phyloP scores from a whole-genome alignment of 352 stramenopile species.

The Pythium sukuiense region DNA sequence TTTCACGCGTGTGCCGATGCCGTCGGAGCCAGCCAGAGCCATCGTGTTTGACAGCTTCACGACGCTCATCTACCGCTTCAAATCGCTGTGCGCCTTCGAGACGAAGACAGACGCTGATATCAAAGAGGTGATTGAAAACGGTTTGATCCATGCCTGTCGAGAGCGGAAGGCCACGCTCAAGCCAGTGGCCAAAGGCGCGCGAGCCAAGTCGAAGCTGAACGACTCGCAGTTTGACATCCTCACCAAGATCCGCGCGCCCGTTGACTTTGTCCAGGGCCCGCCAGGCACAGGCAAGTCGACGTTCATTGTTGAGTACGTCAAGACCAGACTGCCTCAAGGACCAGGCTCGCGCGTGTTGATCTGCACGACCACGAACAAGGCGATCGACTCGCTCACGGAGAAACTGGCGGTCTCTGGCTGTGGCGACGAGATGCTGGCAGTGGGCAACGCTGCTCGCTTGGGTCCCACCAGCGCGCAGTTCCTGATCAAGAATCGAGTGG shows the following conservation, averaged over 20 bases:
- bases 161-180: background rate
- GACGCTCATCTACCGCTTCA: constrained; percentile 10
- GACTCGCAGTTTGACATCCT: constrained; percentile 1
- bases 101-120: background rate
- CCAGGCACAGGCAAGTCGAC: constrained; percentile 12
- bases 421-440: background rate
- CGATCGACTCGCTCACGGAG: constrained; percentile 10
- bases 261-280: constrained; percentile 7
- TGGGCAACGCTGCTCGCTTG: constrained; percentile 5
- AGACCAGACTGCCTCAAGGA: background rate
- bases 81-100: background rate
- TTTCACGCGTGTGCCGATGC: background rate
- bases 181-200: background rate
- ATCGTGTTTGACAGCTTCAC: constrained; percentile 3
- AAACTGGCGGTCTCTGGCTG: background rate
- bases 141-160: background rate
- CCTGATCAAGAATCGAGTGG: background rate
- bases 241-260: background rate
- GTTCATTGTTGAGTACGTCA: constrained; percentile 5
- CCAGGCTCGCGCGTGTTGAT: constrained; percentile 1
- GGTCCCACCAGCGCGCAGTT: constrained; percentile 2
- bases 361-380: constrained; percentile 9
- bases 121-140: background rate
- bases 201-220: constrained; percentile 1
- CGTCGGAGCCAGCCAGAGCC: background rate